A percentile compares a stretch with the other conserved stretches of the same genome.
Evolutionary conservation across 768 basidiomycete species (phyloP).

Genomic region (Mycena amicta): DNA sequence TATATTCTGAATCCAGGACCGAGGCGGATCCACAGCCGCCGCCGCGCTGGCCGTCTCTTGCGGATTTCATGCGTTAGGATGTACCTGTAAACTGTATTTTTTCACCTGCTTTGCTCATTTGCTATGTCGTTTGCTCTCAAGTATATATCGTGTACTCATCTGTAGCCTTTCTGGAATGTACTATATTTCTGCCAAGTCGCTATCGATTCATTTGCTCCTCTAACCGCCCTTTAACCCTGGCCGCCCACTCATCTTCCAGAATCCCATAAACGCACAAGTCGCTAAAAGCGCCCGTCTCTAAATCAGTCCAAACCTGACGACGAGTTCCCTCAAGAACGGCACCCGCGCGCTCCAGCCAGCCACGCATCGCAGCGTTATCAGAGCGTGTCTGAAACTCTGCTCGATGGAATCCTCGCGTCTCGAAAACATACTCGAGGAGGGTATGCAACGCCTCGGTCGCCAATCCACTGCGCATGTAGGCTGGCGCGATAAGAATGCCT

Average conservation of each 20-base stretch:
- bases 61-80: no score
- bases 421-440: conserved; percentile 43
- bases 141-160: no score
- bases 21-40: no score
- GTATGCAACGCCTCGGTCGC: conserved; percentile 49
- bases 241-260: conserved; percentile 41
- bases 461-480: conserved; percentile 38
- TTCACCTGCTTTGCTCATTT: no score
- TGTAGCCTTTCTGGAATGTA: no score
- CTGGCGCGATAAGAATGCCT: conserved; percentile 43
- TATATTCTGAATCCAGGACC: no score
- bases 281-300: conserved; percentile 32
- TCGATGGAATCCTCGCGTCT: conserved; percentile 43
- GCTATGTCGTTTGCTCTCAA: no score
- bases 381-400: conserved; percentile 43
- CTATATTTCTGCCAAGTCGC: no score
- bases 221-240: no score
- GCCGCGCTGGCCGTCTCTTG: no score
- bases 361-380: conserved; percentile 47
- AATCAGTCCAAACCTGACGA: conserved; percentile 43
- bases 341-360: conserved; percentile 47
- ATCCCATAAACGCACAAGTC: conserved; percentile 46
- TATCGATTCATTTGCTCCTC: no score
- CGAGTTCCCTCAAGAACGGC: conserved; percentile 39
- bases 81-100: no score